Base-by-base conservation (phyloP, 768 basidiomycete species). In the Boletus rubescentipes region DNA sequence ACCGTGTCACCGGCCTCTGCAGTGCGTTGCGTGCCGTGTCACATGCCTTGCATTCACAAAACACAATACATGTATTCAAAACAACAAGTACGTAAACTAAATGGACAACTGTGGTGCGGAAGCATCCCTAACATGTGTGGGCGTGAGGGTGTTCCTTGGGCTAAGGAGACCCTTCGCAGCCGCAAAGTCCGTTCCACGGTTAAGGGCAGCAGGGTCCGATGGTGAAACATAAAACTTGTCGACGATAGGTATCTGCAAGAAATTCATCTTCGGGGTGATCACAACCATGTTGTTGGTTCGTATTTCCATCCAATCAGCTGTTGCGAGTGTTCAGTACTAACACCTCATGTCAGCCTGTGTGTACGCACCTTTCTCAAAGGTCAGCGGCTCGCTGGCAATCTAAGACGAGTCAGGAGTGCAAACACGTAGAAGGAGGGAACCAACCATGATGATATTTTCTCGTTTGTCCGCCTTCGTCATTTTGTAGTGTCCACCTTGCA, bases 301-400 rank as follows among this genome's bases (percentile, higher is more conserved):
- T 64, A 99, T 95, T 71, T 98, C 97, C 88, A 98, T 95, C 97
- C 97, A 99, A 69, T 99, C 97, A 46, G 93, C 92, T 70, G 31
- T 45, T 16, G 35, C 20, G 20, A 37, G 21, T 8, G 9, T 39
- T 42, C 36, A 54, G 44, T 29, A 16, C n/a, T n/a, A 35, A 29
- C 32, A 46, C 11, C 18, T 46, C 35, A 32, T 31, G 21, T 15
- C 23, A 23, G 18, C 45, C 31, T 47, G 29, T 45, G 34, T 21
- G 29, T 23, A 57, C 70, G 18, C 49, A 89, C 90, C 90, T 79
- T 94, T 81, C 74, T 99, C 96, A 63, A 98, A 99, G 1, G 97
- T 99, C 41, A 99, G 73, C 1, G 97, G 97, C 62, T 98, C 96
- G 61, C 89, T 91, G 10, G 89, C 90, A 69, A 93, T 85, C 87